phyloP scores from a whole-genome alignment of 2,329 filamentous ascomycete species.

The Neospermospora avenae region DNA sequence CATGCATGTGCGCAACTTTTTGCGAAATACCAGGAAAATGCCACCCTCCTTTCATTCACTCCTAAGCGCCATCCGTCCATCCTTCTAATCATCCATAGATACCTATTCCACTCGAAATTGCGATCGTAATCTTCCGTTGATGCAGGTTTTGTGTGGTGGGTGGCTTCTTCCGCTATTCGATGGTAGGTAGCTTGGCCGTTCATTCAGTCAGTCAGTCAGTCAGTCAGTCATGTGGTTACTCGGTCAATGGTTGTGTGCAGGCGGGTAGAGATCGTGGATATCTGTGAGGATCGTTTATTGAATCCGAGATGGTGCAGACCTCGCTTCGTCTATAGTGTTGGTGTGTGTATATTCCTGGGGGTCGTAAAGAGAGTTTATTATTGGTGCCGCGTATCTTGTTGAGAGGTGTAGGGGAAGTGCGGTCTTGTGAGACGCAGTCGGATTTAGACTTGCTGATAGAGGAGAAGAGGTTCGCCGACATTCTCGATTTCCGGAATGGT shows the following conservation, averaged over 20 bases:
- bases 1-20: too few relatives aligned
- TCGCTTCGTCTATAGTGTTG: background rate
- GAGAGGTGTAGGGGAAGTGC: background rate
- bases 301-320: background rate
- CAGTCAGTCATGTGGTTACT: background rate
- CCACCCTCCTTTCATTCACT: too few relatives aligned
- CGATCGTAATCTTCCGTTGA: background rate
- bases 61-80: background rate
- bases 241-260: background rate
- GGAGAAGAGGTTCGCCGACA: constrained; percentile 87
- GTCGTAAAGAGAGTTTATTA: background rate
- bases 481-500: constrained; percentile 99
- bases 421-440: background rate
- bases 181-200: too few relatives aligned
- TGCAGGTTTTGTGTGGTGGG: too few relatives aligned
- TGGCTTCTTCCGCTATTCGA: too few relatives aligned
- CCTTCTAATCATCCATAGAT: background rate
- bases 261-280: too few relatives aligned
- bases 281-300: too few relatives aligned
- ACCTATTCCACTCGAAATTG: background rate
- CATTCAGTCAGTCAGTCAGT: background rate
- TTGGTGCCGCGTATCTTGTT: background rate
- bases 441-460: constrained; percentile 66
- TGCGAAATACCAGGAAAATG: too few relatives aligned
- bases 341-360: background rate